Evolutionary conservation across 2,329 filamentous ascomycete genomes (phyloP), one percentile per base, ranked within the genome.

Genomic region (Myotisia sp.): DNA sequence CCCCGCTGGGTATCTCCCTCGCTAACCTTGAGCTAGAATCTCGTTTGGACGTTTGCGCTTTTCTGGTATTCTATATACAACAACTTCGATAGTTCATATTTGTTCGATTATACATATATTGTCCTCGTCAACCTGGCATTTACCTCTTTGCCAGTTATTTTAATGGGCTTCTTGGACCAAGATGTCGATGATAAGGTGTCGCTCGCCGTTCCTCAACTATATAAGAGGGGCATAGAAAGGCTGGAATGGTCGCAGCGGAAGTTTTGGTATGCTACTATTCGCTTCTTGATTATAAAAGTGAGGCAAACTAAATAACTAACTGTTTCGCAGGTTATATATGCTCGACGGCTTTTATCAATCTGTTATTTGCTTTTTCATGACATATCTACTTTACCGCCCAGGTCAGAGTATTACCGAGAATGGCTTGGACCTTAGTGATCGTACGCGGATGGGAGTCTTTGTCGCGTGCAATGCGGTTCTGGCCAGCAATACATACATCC

Each of bases 21-120:
- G 21, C 27, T 37, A 46, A 44, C 53, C 59, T 38, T 57, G 13
- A 41, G 3, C 13, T 45, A 77, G 79, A 98, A 95, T 64, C 80
- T 98, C 59, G 79, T 95, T 34, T 98, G 90, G 90, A 90, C 84
- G 1, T 87, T 94, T 52, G 73, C 79, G 27, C 80, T 98, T 38
- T 94, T 95, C 69, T 95, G 87, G 87, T 98, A 82, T 59, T 85
- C 92, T 54, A 83, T 93, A 36, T 98, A 80, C 60, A 84, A 81
- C 65, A 79, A 92, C 60, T 94, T 92, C 56, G 90, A 98, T 62
- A 85, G 87, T 57, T 87, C 87, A 29, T 95, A 94, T 54, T 74
- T 94, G 34, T 94, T 92, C 63, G 90, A 98, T 58, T 94, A 93
- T 64, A 92, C 84, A 24, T 98, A 95, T 61, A 93, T 98, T 49